phyloP scores from a whole-genome alignment of 768 basidiomycete genomes.

The Pilatotrama ljubarskyi region DNA sequence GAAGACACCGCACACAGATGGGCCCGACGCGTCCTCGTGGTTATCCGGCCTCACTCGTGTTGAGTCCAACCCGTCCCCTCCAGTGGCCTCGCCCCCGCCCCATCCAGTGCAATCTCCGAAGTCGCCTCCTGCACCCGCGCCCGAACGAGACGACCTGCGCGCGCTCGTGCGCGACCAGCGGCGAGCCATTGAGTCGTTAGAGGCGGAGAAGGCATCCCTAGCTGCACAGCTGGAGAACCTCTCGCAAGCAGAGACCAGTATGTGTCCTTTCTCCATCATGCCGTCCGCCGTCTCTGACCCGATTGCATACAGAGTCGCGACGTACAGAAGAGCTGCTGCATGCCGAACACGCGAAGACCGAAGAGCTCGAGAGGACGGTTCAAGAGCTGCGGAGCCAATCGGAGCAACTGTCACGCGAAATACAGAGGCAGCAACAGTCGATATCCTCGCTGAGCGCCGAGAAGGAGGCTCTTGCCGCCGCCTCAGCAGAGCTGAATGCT shows the following conservation, averaged over 20 bases:
- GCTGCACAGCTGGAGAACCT: slow-evolving; percentile 53
- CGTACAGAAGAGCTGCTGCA: slow-evolving; percentile 21
- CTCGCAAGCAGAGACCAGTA: slow-evolving; percentile 63
- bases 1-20: slow-evolving; percentile 35
- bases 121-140: slow-evolving; percentile 15
- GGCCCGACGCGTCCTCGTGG: slow-evolving; percentile 50
- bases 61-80: slow-evolving; percentile 28
- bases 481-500: not conserved
- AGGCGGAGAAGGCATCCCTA: slow-evolving; percentile 44
- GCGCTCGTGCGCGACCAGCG: slow-evolving; percentile 55
- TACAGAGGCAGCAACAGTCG: slow-evolving; percentile 7
- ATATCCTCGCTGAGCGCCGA: slow-evolving; percentile 17
- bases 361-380: slow-evolving; percentile 36
- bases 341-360: slow-evolving; percentile 41
- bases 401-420: slow-evolving; percentile 9
- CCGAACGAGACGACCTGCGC: slow-evolving; percentile 29
- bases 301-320: slow-evolving; percentile 15
- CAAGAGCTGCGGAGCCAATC: slow-evolving; percentile 14
- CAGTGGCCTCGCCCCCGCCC: slow-evolving; percentile 38
- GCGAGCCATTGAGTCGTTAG: slow-evolving; percentile 75
- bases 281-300: not conserved
- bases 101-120: slow-evolving; percentile 21
- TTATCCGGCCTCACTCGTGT: slow-evolving; percentile 56
- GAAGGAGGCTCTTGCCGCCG: not conserved
- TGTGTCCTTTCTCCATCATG: slow-evolving; percentile 17